phyloP scores from a whole-genome alignment of 148 eudicot genomes.

The Talinum fruticosum region DNA sequence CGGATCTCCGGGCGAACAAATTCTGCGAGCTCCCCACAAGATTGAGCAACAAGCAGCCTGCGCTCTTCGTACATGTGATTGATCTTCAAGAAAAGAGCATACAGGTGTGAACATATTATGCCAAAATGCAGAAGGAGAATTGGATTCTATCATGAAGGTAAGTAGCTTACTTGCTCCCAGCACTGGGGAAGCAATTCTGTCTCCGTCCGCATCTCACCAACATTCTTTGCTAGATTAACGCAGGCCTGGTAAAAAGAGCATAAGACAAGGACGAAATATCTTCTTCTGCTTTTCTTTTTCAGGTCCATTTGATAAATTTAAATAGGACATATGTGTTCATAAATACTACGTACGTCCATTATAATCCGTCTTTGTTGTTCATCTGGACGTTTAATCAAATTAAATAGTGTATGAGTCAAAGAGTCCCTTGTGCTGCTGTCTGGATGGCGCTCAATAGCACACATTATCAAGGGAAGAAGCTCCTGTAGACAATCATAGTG shows the following conservation, averaged over 20 bases:
- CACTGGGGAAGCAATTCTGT: constrained; percentile 99
- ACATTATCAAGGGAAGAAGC: constrained; percentile 98
- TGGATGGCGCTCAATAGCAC: constrained; percentile 99
- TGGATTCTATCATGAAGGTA: background rate
- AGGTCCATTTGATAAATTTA: background rate
- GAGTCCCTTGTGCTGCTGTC: constrained; percentile 88
- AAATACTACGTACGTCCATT: constrained; percentile 74
- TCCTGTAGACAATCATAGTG: constrained; percentile 47
- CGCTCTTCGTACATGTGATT: constrained; percentile 98
- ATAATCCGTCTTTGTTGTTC: constrained; percentile 93
- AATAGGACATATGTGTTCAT: constrained; percentile 1
- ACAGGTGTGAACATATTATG: constrained; percentile 9
- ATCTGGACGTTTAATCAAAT: constrained; percentile 97
- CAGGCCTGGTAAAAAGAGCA: constrained; percentile 68
- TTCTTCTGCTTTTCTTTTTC: background rate
- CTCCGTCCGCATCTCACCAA: constrained; percentile 96
- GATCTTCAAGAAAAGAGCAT: constrained; percentile 50
- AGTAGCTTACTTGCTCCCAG: constrained; percentile 89
- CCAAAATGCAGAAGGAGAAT: constrained; percentile 13
- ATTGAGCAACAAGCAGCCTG: constrained; percentile 98
- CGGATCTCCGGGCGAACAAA: constrained; percentile 98
- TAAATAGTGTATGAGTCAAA: constrained; percentile 90
- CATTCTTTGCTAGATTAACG: constrained; percentile 89
- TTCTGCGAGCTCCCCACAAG: constrained; percentile 97
- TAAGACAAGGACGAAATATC: constrained; percentile 10